phyloP scores from a whole-genome alignment of 768 basidiomycete species.

The Panaeolus papilionaceus region DNA sequence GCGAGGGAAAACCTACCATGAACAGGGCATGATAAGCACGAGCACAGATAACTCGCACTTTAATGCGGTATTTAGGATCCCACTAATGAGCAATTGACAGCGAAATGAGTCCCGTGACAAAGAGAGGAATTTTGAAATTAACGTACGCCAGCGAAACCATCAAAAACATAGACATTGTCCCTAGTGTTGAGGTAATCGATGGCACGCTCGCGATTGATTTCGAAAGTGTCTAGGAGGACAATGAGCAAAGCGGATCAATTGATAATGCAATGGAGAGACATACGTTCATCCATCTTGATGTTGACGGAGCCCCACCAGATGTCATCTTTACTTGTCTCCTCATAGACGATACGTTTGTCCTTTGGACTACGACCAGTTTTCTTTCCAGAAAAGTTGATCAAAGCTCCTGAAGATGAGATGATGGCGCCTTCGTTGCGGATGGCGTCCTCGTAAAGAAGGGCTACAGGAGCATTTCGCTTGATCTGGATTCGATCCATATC shows the following conservation, averaged over 20 bases:
- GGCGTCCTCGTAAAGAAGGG: conserved; percentile 96
- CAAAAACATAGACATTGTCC: conserved; percentile 98
- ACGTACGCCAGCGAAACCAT: conserved; percentile 88
- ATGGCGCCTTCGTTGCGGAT: conserved; percentile 98
- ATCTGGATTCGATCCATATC: conserved; percentile 98
- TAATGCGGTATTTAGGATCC: conserved; percentile 99
- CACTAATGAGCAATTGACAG: conserved; percentile 55
- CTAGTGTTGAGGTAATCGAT: conserved; percentile 99
- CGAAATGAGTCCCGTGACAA: conserved; percentile 9
- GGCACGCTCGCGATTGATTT: conserved; percentile 98
- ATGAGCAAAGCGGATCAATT: conserved; percentile 13
- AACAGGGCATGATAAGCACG: conserved; percentile 98
- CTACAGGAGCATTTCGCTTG: conserved; percentile 91
- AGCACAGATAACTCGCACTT: conserved; percentile 98
- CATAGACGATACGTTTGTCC: conserved; percentile 99
- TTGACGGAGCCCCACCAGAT: conserved; percentile 99
- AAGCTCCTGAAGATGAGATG: conserved; percentile 92
- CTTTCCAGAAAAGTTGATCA: conserved; percentile 99
- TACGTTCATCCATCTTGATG: conserved; percentile 98
- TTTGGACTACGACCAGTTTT: conserved; percentile 98
- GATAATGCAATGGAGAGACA: conserved; percentile 34
- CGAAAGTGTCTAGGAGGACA: conserved; percentile 82
- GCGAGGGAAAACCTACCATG: conserved; percentile 71
- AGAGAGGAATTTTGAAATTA: conserved; percentile 19
- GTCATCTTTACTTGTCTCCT: conserved; percentile 94